phyloP scores from a whole-genome alignment of 306 rosid genomes.

The Pyrus bretschneideri region DNA sequence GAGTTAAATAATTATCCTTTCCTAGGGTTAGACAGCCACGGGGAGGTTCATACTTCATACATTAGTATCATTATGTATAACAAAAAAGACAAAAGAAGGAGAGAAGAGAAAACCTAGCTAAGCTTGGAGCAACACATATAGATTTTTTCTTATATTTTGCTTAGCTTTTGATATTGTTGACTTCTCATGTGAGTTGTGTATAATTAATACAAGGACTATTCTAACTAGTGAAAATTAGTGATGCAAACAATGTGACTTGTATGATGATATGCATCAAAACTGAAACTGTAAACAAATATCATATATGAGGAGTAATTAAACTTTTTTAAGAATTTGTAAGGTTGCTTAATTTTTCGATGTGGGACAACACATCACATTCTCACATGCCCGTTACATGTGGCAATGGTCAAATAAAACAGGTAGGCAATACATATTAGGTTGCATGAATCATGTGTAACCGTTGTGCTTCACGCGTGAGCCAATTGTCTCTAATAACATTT shows the following conservation, averaged over 20 bases:
- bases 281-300: no score
- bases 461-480: not conserved
- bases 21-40: conserved; percentile 38
- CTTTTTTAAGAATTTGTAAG: no score
- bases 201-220: not conserved
- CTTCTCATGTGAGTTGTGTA: not conserved
- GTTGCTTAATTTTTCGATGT: not conserved
- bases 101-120: not conserved
- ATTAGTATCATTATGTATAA: not conserved
- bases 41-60: conserved; percentile 18
- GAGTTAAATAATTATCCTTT: conserved; percentile 56
- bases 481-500: no score
- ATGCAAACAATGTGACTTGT: no score
- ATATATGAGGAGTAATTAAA: not conserved
- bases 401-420: not conserved
- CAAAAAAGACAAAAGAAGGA: not conserved
- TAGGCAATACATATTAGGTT: not conserved
- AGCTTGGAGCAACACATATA: not conserved
- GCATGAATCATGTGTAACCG: not conserved
- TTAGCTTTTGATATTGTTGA: not conserved
- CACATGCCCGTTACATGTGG: not conserved
- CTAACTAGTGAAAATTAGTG: no score
- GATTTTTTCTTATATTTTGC: not conserved
- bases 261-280: no score
- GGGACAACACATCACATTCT: not conserved